These are phyloP conservation scores for Calocera cornea DNA, from an alignment of 768 basidiomycete species.

Conservation along the genomic window DNA sequence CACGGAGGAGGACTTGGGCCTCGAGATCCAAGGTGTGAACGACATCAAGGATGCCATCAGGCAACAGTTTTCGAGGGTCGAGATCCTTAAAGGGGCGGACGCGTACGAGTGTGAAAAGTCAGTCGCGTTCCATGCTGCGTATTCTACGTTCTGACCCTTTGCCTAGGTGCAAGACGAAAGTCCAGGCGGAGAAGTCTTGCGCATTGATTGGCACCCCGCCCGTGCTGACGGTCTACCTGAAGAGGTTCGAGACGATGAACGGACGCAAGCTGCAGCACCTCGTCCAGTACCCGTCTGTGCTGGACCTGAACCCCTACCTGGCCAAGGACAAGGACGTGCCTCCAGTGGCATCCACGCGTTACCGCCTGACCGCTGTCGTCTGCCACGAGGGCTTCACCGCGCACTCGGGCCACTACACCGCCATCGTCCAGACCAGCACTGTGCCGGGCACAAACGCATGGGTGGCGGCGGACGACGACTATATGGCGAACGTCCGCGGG, in stretches of 20 bases:
- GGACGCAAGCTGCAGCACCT: conserved; percentile 73
- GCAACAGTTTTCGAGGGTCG: conserved; percentile 65
- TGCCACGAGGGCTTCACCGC: conserved; percentile 87
- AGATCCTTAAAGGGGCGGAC: conserved; percentile 75
- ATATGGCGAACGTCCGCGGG: conserved; percentile 34
- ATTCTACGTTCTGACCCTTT: not conserved
- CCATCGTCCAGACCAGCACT: conserved; percentile 57
- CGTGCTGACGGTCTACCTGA: conserved; percentile 84
- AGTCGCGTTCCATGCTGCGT: conserved; percentile 22
- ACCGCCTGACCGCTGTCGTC: conserved; percentile 82
- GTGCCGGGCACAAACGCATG: conserved; percentile 36
- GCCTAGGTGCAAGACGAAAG: conserved; percentile 83
- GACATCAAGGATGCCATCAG: conserved; percentile 53
- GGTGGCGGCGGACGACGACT: conserved; percentile 92
- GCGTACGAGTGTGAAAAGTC: conserved; percentile 99
- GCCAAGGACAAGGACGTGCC: conserved; percentile 42
- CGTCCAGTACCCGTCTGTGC: conserved; percentile 62
- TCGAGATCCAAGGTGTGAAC: conserved; percentile 62
- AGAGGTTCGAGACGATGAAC: conserved; percentile 73
- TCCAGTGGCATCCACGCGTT: conserved; percentile 31
- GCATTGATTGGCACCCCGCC: conserved; percentile 76
- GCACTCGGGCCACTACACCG: conserved; percentile 91
- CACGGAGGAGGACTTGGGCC: conserved; percentile 80
- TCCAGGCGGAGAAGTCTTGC: conserved; percentile 81
- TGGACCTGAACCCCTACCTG: conserved; percentile 69